These are phyloP conservation scores for Leucocoprinus leucothites DNA, from an alignment of 768 basidiomycete genomes.

Conservation along the genomic window DNA sequence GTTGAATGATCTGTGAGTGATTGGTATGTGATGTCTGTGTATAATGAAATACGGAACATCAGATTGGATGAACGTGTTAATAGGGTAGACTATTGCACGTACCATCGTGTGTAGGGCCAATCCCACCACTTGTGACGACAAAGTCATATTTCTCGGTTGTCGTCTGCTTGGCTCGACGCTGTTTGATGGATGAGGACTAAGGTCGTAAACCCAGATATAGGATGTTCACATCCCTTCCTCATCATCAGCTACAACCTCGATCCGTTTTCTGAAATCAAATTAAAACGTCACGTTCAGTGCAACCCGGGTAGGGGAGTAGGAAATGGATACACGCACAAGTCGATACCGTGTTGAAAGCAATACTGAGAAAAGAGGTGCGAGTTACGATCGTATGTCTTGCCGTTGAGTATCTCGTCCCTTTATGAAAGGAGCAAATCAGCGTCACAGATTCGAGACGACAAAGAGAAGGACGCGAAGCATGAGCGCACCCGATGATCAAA, in stretches of 20 bases:
- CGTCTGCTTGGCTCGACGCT: conserved; percentile 84
- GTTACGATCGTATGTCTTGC: conserved; percentile 83
- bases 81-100: conserved; percentile 18
- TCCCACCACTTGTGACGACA: conserved; percentile 88
- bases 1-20: conserved; percentile 85
- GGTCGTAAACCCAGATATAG: too few relatives aligned
- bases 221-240: conserved; percentile 81
- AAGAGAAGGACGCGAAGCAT: background rate
- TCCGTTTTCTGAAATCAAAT: conserved; percentile 67
- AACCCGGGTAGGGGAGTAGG: conserved; percentile 14
- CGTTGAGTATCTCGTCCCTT: conserved; percentile 91
- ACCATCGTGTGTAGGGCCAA: conserved; percentile 92
- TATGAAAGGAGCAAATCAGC: background rate
- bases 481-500: conserved; percentile 66
- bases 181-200: background rate
- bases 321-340: conserved; percentile 47
- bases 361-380: conserved; percentile 85
- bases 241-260: conserved; percentile 91
- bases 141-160: conserved; percentile 79
- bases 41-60: conserved; percentile 2
- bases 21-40: conserved; percentile 91
- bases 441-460: background rate
- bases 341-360: conserved; percentile 84
- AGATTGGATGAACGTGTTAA: too few relatives aligned
- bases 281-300: conserved; percentile 26